Percentiles rank a stretch among this genome's conserved stretches.
These are phyloP conservation scores for Porcisia hertigi DNA, from an alignment of 208 protist genomes.

Conservation along the genomic window DNA sequence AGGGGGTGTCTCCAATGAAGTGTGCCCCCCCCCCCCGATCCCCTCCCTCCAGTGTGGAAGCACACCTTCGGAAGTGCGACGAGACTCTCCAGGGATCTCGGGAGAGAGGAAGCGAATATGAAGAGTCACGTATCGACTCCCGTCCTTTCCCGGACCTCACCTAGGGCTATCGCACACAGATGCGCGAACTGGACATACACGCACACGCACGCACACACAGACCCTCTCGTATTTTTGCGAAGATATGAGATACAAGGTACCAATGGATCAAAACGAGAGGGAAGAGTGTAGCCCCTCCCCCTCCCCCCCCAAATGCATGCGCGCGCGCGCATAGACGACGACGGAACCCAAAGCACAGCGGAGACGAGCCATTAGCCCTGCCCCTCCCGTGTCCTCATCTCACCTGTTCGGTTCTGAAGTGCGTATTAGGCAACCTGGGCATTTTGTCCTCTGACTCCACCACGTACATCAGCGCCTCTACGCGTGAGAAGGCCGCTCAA, in stretches of 20 bases:
- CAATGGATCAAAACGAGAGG: not conserved
- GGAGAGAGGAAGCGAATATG: not conserved
- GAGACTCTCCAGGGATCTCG: not conserved
- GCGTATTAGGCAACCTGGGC: not conserved
- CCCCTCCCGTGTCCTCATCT: not conserved
- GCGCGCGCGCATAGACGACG: no score
- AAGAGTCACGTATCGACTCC: not conserved
- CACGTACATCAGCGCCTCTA: not conserved
- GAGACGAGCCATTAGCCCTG: not conserved
- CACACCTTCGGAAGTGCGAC: no score
- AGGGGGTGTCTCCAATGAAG: not conserved
- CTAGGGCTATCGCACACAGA: not conserved
- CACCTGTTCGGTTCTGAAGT: not conserved
- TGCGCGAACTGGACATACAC: not conserved
- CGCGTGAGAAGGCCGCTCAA: constrained; percentile 26
- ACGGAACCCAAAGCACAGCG: not conserved
- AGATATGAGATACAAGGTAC: not conserved
- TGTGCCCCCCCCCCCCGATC: no score
- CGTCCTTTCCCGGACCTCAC: not conserved
- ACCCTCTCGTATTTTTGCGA: not conserved
- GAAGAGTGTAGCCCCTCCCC: no score
- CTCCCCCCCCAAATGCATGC: not conserved
- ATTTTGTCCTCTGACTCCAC: not conserved
- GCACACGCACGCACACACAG: no score
- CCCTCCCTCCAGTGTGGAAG: no score